Evolutionary conservation across 2,329 filamentous ascomycete genomes (phyloP).

Genomic region (Colletotrichum tabaci): DNA sequence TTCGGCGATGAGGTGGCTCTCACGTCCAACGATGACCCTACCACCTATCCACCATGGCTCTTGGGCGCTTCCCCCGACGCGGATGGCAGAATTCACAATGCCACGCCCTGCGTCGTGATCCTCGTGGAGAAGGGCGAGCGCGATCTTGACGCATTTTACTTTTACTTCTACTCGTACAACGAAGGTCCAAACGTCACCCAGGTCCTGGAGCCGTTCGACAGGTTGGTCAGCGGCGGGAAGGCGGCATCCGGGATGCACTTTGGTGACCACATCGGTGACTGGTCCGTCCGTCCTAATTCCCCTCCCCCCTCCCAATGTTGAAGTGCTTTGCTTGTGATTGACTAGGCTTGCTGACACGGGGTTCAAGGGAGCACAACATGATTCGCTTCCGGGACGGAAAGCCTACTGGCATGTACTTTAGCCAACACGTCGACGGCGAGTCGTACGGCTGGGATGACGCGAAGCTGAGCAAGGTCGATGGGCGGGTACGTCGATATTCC

Average conservation of each 20-base stretch:
- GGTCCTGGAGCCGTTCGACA: conserved; percentile 49
- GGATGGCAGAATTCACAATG: conserved; percentile 44
- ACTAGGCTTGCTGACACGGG: background rate
- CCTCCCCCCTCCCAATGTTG: too few species aligned
- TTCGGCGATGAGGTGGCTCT: conserved; percentile 45
- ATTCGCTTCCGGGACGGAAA: conserved; percentile 49
- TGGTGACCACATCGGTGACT: conserved; percentile 50
- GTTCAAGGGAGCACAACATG: conserved; percentile 52
- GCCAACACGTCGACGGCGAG: conserved; percentile 47
- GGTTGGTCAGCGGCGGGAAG: conserved; percentile 43
- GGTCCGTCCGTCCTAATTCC: conserved; percentile 20
- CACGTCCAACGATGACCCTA: conserved; percentile 49
- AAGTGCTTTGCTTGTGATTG: fast-evolving
- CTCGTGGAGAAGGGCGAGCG: conserved; percentile 48
- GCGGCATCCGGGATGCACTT: conserved; percentile 47
- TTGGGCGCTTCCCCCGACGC: conserved; percentile 47
- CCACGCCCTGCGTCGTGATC: conserved; percentile 51
- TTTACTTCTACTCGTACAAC: conserved; percentile 55
- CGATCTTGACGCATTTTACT: conserved; percentile 52
- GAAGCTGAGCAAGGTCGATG: conserved; percentile 45
- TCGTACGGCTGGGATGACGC: conserved; percentile 50
- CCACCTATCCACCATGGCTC: conserved; percentile 48
- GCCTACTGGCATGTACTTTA: conserved; percentile 49
- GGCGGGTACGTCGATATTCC: conserved; percentile 45
- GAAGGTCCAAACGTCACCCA: conserved; percentile 52